A percentile compares a stretch with the other conserved stretches of the same genome.
These are phyloP conservation scores for Starmera pachycereana DNA, from an alignment of 805 yeast genomes.

Conservation along the genomic window DNA sequence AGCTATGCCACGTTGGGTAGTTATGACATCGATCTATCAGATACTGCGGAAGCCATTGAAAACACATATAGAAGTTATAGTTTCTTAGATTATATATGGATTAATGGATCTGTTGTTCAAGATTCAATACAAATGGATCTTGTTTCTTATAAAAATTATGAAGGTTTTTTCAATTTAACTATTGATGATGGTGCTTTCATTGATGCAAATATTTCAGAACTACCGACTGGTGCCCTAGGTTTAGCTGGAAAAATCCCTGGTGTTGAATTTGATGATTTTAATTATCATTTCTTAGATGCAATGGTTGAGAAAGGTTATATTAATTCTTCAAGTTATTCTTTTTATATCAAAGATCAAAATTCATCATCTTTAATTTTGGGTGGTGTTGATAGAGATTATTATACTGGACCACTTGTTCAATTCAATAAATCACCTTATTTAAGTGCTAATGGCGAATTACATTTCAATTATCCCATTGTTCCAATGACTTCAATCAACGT, in stretches of 20 bases:
- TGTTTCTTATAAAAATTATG: neutral
- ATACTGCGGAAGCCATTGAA: neutral
- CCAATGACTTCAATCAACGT: constrained; percentile 37
- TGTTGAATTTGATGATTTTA: neutral
- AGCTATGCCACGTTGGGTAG: constrained; percentile 9
- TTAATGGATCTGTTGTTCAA: constrained; percentile 11
- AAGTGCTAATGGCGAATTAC: constrained; percentile 11
- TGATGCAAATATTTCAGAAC: constrained; percentile 25
- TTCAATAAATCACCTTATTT: constrained; percentile 40
- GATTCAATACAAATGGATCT: constrained; percentile 3
- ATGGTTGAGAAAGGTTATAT: constrained; percentile 23
- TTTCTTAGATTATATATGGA: constrained; percentile 8
- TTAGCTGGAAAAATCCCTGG: constrained; percentile 23
- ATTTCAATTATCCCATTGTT: constrained; percentile 32
- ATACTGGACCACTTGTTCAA: constrained; percentile 34
- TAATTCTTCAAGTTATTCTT: constrained; percentile 32
- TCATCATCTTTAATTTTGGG: constrained; percentile 41
- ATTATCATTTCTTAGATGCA: constrained; percentile 21
- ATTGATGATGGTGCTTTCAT: constrained; percentile 25
- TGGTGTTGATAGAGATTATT: constrained; percentile 39
- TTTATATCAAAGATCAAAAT: constrained; percentile 19
- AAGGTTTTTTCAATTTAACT: neutral
- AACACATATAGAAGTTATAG: neutral
- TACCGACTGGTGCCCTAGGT: constrained; percentile 35
- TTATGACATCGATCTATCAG: constrained; percentile 5